Evolutionary conservation across 441 rosid genomes (phyloP), one percentile per base, ranked within the genome.

Genomic region (Populus hybrid): DNA sequence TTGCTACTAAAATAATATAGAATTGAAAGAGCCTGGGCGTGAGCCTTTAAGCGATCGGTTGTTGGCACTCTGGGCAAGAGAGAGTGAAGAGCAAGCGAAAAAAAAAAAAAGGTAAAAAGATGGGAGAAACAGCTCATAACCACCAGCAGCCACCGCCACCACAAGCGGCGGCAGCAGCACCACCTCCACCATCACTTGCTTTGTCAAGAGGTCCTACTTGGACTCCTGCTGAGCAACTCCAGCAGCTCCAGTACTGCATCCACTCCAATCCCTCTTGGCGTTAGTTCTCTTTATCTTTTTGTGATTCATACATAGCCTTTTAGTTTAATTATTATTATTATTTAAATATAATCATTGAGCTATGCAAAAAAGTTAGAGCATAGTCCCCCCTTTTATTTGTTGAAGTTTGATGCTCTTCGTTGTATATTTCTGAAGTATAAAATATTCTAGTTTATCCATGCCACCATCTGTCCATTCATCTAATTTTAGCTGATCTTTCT

Each of bases 241-340:
- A 81, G 77, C 97, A 91, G 75, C 94, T 94, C 72, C 88, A 91
- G 76, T 94, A 83, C 80, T 94, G 97, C 95, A 94, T 94, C 95
- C 91, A 93, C 82, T 93, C 98, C 76, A 94, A 94, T 75, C 98
- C 98, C 75, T 75, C 92, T 34, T 94, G 98, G 98, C 85, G 98
- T 94, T 74, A 88, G 96, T 91, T 38, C 66, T 75, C 71, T 71
- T 30, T 3, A 57, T 26, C 65, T 26, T 23, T 21, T n/a, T 10
- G 28, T 72, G 23, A 73, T 46, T 35, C 36, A 11, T 32, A n/a
- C 11, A 16, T 20, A 10, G 38, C 6, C 9, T 69, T n/a, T 2
- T 53, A 26, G 34, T 70, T 72, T 28, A 6, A 30, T 50, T 14
- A 50, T 50, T 50, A 14, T 7, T 50, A 50, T 50, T 50, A 14